Conservation (phyloP, 2,329 filamentous ascomycete species). For the Fusarium sp. region DNA sequence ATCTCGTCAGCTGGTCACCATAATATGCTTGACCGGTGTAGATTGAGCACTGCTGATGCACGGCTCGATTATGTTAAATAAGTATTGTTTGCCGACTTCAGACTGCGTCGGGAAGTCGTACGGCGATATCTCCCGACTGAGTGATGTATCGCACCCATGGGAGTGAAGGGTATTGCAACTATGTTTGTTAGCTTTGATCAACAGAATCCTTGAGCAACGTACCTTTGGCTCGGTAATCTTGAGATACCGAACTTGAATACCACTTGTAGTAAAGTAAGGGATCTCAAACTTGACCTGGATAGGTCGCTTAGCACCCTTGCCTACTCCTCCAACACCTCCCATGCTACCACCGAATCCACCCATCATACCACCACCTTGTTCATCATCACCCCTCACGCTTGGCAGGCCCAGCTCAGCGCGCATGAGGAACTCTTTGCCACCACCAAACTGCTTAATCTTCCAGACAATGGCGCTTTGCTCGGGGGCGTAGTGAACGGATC, state of each 20-base stretch:
- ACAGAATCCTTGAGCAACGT: slow-evolving; percentile 48
- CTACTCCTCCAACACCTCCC: slow-evolving; percentile 82
- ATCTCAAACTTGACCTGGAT: slow-evolving; percentile 99
- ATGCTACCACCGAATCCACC: slow-evolving; percentile 97
- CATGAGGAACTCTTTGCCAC: slow-evolving; percentile 99
- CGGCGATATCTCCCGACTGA: slow-evolving; percentile 95
- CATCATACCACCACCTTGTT: slow-evolving; percentile 96
- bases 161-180: slow-evolving; percentile 97
- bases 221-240: slow-evolving; percentile 99
- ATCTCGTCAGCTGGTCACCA: slow-evolving; percentile 21
- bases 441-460: slow-evolving; percentile 99
- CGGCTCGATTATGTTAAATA: slow-evolving; percentile 32
- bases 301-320: slow-evolving; percentile 89
- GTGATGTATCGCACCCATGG: slow-evolving; percentile 99
- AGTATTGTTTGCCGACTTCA: slow-evolving; percentile 53
- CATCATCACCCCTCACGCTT: slow-evolving; percentile 93
- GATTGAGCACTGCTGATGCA: not conserved
- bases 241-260: slow-evolving; percentile 96
- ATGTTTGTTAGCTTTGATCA: slow-evolving; percentile 6
- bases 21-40: slow-evolving; percentile 9
- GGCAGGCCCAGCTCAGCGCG: slow-evolving; percentile 94
- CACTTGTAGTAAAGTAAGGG: slow-evolving; percentile 99
- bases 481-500: slow-evolving; percentile 95
- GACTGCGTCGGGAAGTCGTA: slow-evolving; percentile 90
- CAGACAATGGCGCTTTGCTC: slow-evolving; percentile 98